Base-by-base conservation (phyloP, 2,329 filamentous ascomycete genomes). In the Penicillium sp. region DNA sequence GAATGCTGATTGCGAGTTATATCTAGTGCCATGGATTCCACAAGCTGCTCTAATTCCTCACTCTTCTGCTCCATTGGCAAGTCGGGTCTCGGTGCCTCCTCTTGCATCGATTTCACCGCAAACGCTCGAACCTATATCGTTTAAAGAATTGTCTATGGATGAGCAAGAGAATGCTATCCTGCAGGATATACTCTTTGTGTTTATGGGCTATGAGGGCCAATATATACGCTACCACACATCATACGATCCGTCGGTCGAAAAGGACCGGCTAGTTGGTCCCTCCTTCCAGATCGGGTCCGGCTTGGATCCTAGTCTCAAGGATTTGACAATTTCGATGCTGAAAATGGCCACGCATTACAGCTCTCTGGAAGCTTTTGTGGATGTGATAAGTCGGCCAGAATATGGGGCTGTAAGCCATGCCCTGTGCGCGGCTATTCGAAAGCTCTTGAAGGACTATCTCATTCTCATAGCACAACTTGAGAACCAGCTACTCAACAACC, bases 131-230 rank as follows among this genome's bases (percentile, higher is more conserved):
- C 88, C 89, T 1, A 77, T 77, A 49, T 79, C 87, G 6, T 78
- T 97, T 16, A 78, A 81, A 56, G 84, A 89, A 57, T 76, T 97
- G 58, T 85, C 86, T 0, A 77, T 95, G 26, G 88, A 95, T 62
- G 83, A 83, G 2, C 94, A 99, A 71, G 94, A 99, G 74, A 84
- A 86, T 23, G 89, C 85, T 8, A 88, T 99, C 47, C 79, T 97
- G 45, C 92, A 97, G 64, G 94, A 99, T 65, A 75, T 99, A 16
- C 75, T 97, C 35, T 97, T 93, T 68, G 91, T 96, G 5, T 95
- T 97, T 65, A 97, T 99, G 92, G 94, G 94, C 23, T 96, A 91
- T 62, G 94, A 99, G 74, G 94, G 94, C n/a, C 91, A 96, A 71
- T 97, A 97, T 69, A 89, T 99, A 60, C 89, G 90, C 55, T 97